phyloP scores from a whole-genome alignment of 768 basidiomycete genomes.

The Agaricus sinodeliciosus region DNA sequence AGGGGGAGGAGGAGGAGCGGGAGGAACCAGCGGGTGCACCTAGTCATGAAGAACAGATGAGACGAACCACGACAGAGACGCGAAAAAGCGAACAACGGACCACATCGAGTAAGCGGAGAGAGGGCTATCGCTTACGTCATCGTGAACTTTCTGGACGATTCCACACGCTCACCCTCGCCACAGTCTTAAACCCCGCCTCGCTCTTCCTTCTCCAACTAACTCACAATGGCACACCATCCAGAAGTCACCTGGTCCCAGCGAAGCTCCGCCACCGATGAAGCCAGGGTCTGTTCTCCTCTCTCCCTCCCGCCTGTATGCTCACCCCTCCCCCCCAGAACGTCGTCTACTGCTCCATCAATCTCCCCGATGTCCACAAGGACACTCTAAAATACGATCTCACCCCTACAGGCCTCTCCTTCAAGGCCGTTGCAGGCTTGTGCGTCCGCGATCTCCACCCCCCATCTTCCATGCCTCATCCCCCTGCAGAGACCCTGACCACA shows the following conservation, averaged over 20 bases:
- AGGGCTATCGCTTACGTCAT: constrained; percentile 4
- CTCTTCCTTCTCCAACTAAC: constrained; percentile 11
- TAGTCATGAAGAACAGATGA: constrained; percentile 17
- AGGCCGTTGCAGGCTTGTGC: constrained; percentile 61
- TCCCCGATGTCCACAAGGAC: constrained; percentile 59
- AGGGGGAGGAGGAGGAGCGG: constrained; percentile 71
- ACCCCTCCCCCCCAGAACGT: constrained; percentile 53
- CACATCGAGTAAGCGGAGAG: constrained; percentile 35
- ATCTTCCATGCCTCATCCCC: constrained; percentile 10
- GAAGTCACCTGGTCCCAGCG: constrained; percentile 96
- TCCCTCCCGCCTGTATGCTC: constrained; percentile 14
- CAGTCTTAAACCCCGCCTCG: constrained; percentile 16
- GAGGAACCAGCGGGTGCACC: constrained; percentile 86
- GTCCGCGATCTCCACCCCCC: constrained; percentile 16
- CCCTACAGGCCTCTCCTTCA: constrained; percentile 52
- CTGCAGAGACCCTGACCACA: constrained; percentile 33
- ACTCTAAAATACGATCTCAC: constrained; percentile 56
- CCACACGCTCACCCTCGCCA: constrained; percentile 17
- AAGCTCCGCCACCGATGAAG: constrained; percentile 54
- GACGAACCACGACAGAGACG: constrained; percentile 2
- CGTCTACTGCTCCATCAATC: constrained; percentile 78
- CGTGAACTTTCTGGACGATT: constrained; percentile 37
- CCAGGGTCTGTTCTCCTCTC: constrained; percentile 47
- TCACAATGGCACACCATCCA: constrained; percentile 55
- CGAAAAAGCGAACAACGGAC: constrained; percentile 28